Base-by-base conservation (phyloP, 1,284 basidiomycete species). In the Sanghuangporus weigelae region DNA sequence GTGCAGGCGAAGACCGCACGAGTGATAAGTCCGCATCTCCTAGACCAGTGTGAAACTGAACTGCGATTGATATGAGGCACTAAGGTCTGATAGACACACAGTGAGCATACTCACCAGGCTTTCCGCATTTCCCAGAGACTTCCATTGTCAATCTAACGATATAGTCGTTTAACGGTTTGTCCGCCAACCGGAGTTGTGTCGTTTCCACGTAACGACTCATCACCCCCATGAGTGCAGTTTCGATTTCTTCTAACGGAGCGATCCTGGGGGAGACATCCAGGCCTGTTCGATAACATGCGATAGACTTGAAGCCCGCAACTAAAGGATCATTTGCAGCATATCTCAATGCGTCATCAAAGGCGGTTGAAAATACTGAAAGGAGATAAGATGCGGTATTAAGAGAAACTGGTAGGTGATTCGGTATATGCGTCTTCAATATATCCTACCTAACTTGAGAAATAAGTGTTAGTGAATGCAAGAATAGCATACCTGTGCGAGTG, bases 21-120 rank as follows among this genome's bases (percentile, higher is more conserved):
- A 91, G 76, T n/a, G 73, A 78, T 54, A 92, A 81, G 65, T 91
- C 87, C 63, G 80, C 84, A 70, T 92, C 90, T 6, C 90, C 90
- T 0, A 92, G 77, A 26, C 90, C 90, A 5, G 88, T 91, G 69
- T 92, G 90, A 72, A 92, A 92, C 75, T 92, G 90, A 8, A 92
- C 90, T 90, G 40, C 59, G 51, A 35, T 8, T 3, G 12, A 21
- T 36, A 6, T 19, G 48, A 23, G 10, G 0, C 19, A 4, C 3
- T n/a, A 8, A 7, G 40, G 11, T 68, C 64, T 11, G 38, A 58
- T 66, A 42, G 42, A 31, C 7, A 16, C 7, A 7, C 16, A 35
- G 16, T 23, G 42, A 38, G 57, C 39, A 16, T 58, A 50, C 72
- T 31, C 69, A 87, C 89, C 82, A 57, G 89, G 88, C 68, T 86